These are phyloP conservation scores for Iodosphaeria phyllophila DNA, from an alignment of 2,329 filamentous ascomycete species.

Conservation along the genomic window DNA sequence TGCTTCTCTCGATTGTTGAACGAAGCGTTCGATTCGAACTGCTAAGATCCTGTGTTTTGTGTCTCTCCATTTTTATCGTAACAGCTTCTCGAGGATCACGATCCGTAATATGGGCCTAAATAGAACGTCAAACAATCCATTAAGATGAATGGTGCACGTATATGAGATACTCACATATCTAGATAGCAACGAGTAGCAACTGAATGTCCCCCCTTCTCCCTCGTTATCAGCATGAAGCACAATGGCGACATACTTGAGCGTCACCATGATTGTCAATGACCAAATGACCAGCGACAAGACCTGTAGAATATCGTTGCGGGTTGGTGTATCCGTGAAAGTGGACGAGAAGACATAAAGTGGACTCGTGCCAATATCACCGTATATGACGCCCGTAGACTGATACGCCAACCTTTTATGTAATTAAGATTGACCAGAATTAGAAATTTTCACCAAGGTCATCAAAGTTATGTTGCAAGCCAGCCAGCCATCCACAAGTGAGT, in stretches of 20 bases:
- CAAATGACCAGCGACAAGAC: slow-evolving; percentile 51
- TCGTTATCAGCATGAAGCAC: slow-evolving; percentile 50
- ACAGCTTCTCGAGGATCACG: slow-evolving; percentile 35
- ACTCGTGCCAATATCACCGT: slow-evolving; percentile 46
- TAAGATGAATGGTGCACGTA: background rate
- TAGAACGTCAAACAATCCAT: background rate
- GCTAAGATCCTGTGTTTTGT: slow-evolving; percentile 34
- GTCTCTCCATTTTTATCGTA: slow-evolving; percentile 39
- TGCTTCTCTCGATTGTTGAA: slow-evolving; percentile 36
- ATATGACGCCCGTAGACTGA: slow-evolving; percentile 47
- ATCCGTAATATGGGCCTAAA: slow-evolving; percentile 36
- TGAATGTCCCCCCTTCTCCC: slow-evolving; percentile 53
- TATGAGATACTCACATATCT: slow-evolving; percentile 25
- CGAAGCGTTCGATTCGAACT: slow-evolving; percentile 32
- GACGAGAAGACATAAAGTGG: slow-evolving; percentile 55
- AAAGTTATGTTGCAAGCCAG: too few relatives aligned
- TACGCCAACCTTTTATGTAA: slow-evolving; percentile 31
- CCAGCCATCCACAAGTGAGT: too few relatives aligned
- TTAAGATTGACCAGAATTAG: slow-evolving; percentile 3
- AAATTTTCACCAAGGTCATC: background rate
- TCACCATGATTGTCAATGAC: slow-evolving; percentile 51
- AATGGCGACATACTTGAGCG: slow-evolving; percentile 48
- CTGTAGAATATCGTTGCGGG: slow-evolving; percentile 39
- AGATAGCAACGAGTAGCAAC: slow-evolving; percentile 44
- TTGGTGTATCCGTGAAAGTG: slow-evolving; percentile 39